These are phyloP conservation scores for Laetiporus sulphureus DNA, from an alignment of 1,284 basidiomycete species.

Conservation along the genomic window DNA sequence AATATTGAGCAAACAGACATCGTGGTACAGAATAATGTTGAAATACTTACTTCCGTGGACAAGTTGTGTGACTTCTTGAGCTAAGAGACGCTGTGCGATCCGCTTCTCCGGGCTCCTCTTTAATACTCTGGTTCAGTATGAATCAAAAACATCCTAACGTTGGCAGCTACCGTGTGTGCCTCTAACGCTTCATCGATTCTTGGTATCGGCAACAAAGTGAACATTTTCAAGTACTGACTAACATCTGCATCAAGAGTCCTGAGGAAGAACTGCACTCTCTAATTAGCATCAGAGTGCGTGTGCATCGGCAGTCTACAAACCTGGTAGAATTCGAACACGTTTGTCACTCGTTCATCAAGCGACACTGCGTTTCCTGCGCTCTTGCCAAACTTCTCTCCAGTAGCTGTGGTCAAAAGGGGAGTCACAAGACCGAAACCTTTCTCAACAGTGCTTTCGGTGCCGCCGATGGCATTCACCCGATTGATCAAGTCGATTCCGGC, in stretches of 20 bases:
- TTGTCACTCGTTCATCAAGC: constrained; percentile 73
- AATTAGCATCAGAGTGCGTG: constrained; percentile 1
- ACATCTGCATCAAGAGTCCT: constrained; percentile 81
- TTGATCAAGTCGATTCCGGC: constrained; percentile 88
- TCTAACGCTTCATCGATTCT: constrained; percentile 55
- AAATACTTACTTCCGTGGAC: constrained; percentile 78
- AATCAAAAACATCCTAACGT: no score
- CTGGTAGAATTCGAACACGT: constrained; percentile 89
- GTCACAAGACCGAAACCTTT: constrained; percentile 86
- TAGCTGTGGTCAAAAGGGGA: constrained; percentile 85
- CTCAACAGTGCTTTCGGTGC: constrained; percentile 24
- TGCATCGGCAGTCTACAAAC: constrained; percentile 33
- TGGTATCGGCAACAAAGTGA: constrained; percentile 71
- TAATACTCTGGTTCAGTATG: background rate
- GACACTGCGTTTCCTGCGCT: constrained; percentile 95
- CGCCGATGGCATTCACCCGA: constrained; percentile 30
- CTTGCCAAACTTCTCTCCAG: constrained; percentile 97
- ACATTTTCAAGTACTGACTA: constrained; percentile 71
- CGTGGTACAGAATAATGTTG: no score
- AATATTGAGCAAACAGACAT: background rate
- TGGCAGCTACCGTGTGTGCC: constrained; percentile 46
- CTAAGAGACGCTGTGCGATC: constrained; percentile 73
- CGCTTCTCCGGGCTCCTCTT: constrained; percentile 54
- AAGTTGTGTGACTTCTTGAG: constrained; percentile 83
- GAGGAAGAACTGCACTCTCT: constrained; percentile 83